Percentiles rank a stretch among this genome's conserved stretches.
Evolutionary conservation across 345 rosid genomes (phyloP).

Genomic region (Murraya koenigii): DNA sequence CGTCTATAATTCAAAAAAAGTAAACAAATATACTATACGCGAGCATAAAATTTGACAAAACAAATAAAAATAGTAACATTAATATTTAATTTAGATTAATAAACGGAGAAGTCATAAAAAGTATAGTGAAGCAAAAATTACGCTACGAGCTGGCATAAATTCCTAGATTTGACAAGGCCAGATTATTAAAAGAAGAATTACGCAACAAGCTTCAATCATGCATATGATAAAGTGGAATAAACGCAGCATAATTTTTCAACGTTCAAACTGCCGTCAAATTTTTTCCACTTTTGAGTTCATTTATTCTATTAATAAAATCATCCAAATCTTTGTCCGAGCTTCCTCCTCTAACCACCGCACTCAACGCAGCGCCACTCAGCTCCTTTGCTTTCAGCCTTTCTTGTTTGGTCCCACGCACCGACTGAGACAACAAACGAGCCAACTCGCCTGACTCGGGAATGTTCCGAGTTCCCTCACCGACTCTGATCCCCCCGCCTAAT

Average conservation of each 20-base stretch:
- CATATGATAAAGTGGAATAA: too few relatives aligned
- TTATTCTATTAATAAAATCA: slow-evolving; percentile 17
- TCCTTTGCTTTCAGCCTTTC: slow-evolving; percentile 20
- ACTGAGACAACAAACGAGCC: slow-evolving; percentile 31
- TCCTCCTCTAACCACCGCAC: slow-evolving; percentile 27
- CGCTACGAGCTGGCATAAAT: too few relatives aligned
- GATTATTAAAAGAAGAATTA: too few relatives aligned
- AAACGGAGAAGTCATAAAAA: too few relatives aligned
- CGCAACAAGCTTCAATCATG: too few relatives aligned
- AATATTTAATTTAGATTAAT: too few relatives aligned
- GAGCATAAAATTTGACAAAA: too few relatives aligned
- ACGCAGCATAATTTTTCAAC: not conserved
- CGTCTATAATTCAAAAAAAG: too few relatives aligned
- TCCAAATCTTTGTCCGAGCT: slow-evolving; percentile 33
- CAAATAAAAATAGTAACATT: too few relatives aligned
- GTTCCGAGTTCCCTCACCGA: slow-evolving; percentile 29
- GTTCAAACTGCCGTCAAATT: not conserved
- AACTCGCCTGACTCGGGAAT: slow-evolving; percentile 31
- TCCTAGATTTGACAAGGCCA: too few relatives aligned
- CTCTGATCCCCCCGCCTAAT: slow-evolving; percentile 23
- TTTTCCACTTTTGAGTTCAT: not conserved
- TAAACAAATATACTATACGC: too few relatives aligned
- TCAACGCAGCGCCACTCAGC: slow-evolving; percentile 16
- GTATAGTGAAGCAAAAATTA: too few relatives aligned
- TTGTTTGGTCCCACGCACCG: not conserved